Percentiles rank a stretch among this genome's conserved stretches.
These are phyloP conservation scores for Flaveria bidentis DNA, from an alignment of 129 eudicot species.

Conservation along the genomic window DNA sequence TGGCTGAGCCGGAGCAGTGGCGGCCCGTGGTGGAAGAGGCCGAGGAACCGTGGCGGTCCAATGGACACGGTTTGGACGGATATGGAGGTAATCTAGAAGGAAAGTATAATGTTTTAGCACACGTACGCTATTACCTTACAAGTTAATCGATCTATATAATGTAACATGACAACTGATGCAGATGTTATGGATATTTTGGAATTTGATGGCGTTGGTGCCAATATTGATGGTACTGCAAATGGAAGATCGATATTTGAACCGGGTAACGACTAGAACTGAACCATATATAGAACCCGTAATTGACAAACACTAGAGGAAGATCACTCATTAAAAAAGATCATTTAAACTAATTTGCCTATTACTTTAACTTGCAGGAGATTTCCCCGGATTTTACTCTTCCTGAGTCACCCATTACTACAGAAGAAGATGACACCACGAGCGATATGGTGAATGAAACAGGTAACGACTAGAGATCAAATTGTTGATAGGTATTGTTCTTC, in stretches of 20 bases:
- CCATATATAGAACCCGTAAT: not conserved
- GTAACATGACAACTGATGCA: not conserved
- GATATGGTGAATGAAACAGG: no score
- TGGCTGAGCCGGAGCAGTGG: not conserved
- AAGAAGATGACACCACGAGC: not conserved
- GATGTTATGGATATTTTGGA: slow-evolving; percentile 16
- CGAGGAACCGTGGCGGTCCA: not conserved
- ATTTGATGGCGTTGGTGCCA: slow-evolving; percentile 1
- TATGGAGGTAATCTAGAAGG: not conserved
- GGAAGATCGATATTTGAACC: not conserved
- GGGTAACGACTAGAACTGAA: slow-evolving; percentile 6
- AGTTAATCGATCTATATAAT: not conserved
- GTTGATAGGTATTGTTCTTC: no score
- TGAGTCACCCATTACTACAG: slow-evolving; percentile 18
- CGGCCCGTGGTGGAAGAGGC: slow-evolving; percentile 4
- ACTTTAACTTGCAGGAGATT: no score
- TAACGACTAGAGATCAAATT: no score
- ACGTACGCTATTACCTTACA: not conserved
- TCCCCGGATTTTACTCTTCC: not conserved
- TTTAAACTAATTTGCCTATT: not conserved
- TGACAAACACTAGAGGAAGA: no score
- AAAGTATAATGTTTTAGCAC: not conserved
- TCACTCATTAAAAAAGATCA: not conserved
- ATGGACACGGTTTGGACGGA: not conserved
- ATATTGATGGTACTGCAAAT: not conserved